phyloP scores from a whole-genome alignment of 805 yeast species.

The Pichia cephalocereana region DNA sequence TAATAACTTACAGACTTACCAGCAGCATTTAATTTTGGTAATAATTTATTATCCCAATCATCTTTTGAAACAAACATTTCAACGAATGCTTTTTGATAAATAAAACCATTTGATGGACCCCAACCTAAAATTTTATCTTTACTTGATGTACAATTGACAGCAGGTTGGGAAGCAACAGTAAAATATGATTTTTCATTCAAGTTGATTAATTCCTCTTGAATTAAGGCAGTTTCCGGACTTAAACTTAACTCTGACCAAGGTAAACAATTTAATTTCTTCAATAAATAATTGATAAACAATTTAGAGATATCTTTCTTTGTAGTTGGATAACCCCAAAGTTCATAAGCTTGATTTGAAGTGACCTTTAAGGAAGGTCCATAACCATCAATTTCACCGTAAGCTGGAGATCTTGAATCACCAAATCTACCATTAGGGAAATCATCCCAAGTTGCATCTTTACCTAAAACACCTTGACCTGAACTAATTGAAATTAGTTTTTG shows the following conservation, averaged over 20 bases:
- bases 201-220: constrained; percentile 82
- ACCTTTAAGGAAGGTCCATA: constrained; percentile 89
- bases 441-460: constrained; percentile 94
- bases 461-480: constrained; percentile 73
- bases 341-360: constrained; percentile 53
- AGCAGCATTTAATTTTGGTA: constrained; percentile 40
- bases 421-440: constrained; percentile 94
- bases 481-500: constrained; percentile 67
- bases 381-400: constrained; percentile 96
- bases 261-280: constrained; percentile 62
- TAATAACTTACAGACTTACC: constrained; percentile 58
- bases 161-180: constrained; percentile 95
- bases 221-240: constrained; percentile 82
- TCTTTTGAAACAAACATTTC: constrained; percentile 71
- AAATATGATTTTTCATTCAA: constrained; percentile 68
- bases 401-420: constrained; percentile 93
- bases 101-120: constrained; percentile 88
- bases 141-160: constrained; percentile 69
- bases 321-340: constrained; percentile 75
- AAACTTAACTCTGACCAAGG: constrained; percentile 92
- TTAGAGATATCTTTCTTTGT: constrained; percentile 49
- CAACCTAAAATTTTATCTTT: constrained; percentile 90
- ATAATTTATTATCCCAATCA: constrained; percentile 53
- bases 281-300: constrained; percentile 63
- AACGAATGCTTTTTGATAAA: constrained; percentile 92